A percentile compares a stretch with the other conserved stretches of the same genome.
These are phyloP conservation scores for Claviceps sp. DNA, from an alignment of 2,329 filamentous ascomycete genomes.

Conservation along the genomic window DNA sequence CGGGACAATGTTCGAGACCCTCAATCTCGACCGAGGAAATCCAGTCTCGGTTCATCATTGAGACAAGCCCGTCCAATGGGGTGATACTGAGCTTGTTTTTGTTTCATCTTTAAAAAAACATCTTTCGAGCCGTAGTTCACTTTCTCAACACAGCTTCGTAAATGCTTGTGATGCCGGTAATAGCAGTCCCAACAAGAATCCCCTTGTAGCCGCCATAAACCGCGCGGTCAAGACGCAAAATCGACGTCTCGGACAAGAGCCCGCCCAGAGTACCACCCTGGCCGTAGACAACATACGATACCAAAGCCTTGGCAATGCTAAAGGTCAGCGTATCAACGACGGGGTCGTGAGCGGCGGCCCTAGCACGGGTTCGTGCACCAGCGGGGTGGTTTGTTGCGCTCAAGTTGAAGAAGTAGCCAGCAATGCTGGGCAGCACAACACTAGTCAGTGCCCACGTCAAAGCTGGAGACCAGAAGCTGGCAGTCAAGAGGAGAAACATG, in stretches of 20 bases:
- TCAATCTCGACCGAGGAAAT: too few species aligned
- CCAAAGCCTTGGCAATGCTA: constrained; percentile 73
- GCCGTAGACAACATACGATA: constrained; percentile 69
- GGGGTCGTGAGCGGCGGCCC: constrained; percentile 31
- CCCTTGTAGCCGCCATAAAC: constrained; percentile 61
- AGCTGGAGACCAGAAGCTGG: constrained; percentile 72
- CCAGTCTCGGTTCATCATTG: too few species aligned
- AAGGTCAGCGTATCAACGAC: constrained; percentile 77
- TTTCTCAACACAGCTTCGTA: constrained; percentile 69
- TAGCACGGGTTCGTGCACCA: constrained; percentile 28
- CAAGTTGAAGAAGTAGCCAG: constrained; percentile 86
- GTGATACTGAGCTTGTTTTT: background rate
- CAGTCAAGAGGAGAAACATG: constrained; percentile 62
- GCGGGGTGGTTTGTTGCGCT: constrained; percentile 35
- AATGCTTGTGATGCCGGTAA: constrained; percentile 55
- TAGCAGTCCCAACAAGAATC: constrained; percentile 51
- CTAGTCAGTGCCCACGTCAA: constrained; percentile 65
- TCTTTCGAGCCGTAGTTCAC: constrained; percentile 18
- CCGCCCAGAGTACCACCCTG: constrained; percentile 51
- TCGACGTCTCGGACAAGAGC: constrained; percentile 43
- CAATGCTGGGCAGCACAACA: constrained; percentile 52
- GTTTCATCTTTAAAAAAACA: background rate
- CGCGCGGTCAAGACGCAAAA: constrained; percentile 49
- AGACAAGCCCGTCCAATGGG: too few species aligned
- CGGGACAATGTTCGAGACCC: too few species aligned